These are phyloP conservation scores for Colletotrichum caudatum DNA, from an alignment of 2,329 filamentous ascomycete genomes.

Conservation along the genomic window DNA sequence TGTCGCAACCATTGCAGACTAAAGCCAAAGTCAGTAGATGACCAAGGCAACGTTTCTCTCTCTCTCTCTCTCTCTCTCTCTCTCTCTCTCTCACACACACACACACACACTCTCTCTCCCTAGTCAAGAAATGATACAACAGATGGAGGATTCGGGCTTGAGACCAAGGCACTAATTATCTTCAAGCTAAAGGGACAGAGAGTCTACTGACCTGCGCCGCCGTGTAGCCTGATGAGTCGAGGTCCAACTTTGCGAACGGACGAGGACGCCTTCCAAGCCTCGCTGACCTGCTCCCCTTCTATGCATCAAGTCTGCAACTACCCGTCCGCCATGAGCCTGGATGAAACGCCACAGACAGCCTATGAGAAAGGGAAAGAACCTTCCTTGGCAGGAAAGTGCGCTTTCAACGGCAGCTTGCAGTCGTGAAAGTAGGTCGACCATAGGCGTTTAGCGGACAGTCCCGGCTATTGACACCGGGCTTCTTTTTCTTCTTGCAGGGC, in stretches of 20 bases:
- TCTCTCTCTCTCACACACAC: neutral
- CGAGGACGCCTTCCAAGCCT: conserved; percentile 40
- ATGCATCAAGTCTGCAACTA: conserved; percentile 62
- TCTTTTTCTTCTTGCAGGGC: conserved; percentile 39
- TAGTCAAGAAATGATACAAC: conserved; percentile 18
- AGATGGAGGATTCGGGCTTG: conserved; percentile 20
- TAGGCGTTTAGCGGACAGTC: conserved; percentile 49
- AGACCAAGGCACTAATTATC: conserved; percentile 15
- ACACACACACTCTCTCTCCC: too few relatives aligned
- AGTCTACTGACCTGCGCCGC: conserved; percentile 35
- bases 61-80: neutral
- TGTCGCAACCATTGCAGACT: conserved; percentile 2
- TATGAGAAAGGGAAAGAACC: conserved; percentile 56
- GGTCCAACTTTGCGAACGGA: conserved; percentile 27
- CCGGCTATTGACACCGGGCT: conserved; percentile 50
- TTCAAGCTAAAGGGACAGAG: conserved; percentile 19
- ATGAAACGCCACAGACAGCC: conserved; percentile 62
- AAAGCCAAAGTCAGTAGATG: neutral
- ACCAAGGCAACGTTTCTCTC: conserved; percentile 2
- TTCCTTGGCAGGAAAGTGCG: conserved; percentile 50
- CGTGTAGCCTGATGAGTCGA: conserved; percentile 33
- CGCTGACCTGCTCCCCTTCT: conserved; percentile 51
- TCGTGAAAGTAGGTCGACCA: conserved; percentile 48
- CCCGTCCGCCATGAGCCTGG: conserved; percentile 59
- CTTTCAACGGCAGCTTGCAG: conserved; percentile 57